These are phyloP conservation scores for Solanum paucissectum DNA, from an alignment of 257 asterid species.

Conservation along the genomic window DNA sequence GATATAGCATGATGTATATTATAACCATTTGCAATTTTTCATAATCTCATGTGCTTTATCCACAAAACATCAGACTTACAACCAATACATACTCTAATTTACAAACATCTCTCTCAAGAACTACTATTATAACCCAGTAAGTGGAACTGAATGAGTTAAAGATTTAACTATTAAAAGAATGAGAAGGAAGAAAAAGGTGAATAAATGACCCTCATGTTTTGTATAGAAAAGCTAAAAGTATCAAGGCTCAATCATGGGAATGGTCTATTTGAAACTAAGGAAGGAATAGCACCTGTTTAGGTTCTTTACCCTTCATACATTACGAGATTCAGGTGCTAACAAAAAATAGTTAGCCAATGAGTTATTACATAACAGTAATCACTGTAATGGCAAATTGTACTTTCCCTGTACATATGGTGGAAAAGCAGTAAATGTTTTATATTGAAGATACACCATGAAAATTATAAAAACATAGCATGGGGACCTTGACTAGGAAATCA, in stretches of 20 bases:
- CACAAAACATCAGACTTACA: not conserved
- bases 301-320: not conserved
- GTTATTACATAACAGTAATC: not conserved
- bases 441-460: not conserved
- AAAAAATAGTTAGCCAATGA: not conserved
- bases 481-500: not conserved
- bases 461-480: not conserved
- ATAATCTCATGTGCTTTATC: not conserved
- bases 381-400: not conserved
- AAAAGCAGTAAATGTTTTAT: not conserved
- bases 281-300: not conserved
- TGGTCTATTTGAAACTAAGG: not conserved
- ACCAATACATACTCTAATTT: not conserved
- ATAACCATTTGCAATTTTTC: not conserved
- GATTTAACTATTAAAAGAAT: not conserved
- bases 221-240: not conserved
- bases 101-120: not conserved
- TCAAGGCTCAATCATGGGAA: not conserved
- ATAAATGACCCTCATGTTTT: not conserved
- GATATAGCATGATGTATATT: not conserved
- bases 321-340: not conserved
- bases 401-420: not conserved
- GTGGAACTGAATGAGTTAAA: not conserved
- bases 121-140: not conserved
- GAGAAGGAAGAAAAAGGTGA: not conserved